Evolutionary conservation across 805 yeast genomes (phyloP).

Genomic region (Lipomyces japonicus): DNA sequence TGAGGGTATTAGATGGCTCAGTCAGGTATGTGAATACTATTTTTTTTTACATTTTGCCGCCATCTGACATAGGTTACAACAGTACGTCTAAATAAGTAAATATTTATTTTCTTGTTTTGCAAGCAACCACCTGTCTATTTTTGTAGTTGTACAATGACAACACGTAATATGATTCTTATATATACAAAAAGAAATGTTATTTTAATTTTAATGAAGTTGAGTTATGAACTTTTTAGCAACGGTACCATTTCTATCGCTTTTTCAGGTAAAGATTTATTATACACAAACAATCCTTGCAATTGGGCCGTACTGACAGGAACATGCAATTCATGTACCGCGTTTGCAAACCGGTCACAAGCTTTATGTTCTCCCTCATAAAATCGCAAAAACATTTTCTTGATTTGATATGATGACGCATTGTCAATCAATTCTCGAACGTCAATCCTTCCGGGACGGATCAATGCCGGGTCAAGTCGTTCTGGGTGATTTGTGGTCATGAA

Average conservation of each 20-base stretch:
- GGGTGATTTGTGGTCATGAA: slow-evolving; percentile 99
- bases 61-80: neutral
- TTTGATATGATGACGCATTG: slow-evolving; percentile 82
- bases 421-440: slow-evolving; percentile 79
- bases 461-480: slow-evolving; percentile 86
- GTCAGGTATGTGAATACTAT: slow-evolving; percentile 47
- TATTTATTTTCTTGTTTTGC: neutral
- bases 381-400: slow-evolving; percentile 75
- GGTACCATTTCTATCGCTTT: slow-evolving; percentile 65
- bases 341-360: slow-evolving; percentile 43
- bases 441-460: slow-evolving; percentile 90
- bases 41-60: neutral
- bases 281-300: slow-evolving; percentile 90
- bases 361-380: slow-evolving; percentile 64
- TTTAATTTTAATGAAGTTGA: neutral
- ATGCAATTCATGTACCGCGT: slow-evolving; percentile 46
- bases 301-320: slow-evolving; percentile 83
- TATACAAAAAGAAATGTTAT: neutral
- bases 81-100: slow-evolving; percentile 17
- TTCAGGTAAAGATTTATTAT: slow-evolving; percentile 77
- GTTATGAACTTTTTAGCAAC: slow-evolving; percentile 7
- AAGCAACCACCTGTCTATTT: neutral
- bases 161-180: neutral
- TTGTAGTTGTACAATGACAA: neutral
- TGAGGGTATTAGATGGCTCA: slow-evolving; percentile 97